Evolutionary conservation across 108 stramenopile species (phyloP).

Genomic region (Licmophora abbreviata): DNA sequence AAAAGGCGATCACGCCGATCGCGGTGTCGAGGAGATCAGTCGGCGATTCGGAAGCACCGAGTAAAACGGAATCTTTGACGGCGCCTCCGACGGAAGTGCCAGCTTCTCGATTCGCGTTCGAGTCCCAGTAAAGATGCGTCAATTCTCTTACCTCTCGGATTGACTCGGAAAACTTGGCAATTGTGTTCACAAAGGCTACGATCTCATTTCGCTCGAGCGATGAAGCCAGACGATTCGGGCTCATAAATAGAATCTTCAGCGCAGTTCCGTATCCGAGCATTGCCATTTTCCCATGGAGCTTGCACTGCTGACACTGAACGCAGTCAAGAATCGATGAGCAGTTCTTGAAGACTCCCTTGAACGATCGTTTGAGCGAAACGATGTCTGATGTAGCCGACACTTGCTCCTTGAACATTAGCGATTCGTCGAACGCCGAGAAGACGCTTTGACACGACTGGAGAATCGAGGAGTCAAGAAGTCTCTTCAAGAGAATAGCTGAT

Average conservation of each 20-base stretch:
- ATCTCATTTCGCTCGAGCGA: slow-evolving; percentile 77
- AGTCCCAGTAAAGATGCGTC: slow-evolving; percentile 67
- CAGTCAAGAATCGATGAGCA: slow-evolving; percentile 86
- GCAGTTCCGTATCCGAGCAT: slow-evolving; percentile 92
- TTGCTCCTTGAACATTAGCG: slow-evolving; percentile 73
- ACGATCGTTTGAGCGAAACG: slow-evolving; percentile 62
- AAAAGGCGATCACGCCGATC: slow-evolving; percentile 50
- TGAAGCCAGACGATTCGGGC: slow-evolving; percentile 26
- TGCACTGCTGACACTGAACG: slow-evolving; percentile 95
- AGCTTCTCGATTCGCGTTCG: slow-evolving; percentile 12
- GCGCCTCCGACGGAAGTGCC: no score
- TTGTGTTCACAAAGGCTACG: slow-evolving; percentile 83
- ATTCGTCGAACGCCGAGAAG: slow-evolving; percentile 92
- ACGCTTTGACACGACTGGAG: slow-evolving; percentile 65
- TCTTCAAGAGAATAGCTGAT: slow-evolving; percentile 51
- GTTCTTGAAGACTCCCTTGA: slow-evolving; percentile 92
- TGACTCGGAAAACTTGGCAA: slow-evolving; percentile 73
- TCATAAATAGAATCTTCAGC: slow-evolving; percentile 84
- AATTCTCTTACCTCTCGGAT: slow-evolving; percentile 70
- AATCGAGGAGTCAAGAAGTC: slow-evolving; percentile 77
- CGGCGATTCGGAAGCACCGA: background rate
- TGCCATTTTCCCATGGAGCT: slow-evolving; percentile 88
- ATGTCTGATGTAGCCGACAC: background rate
- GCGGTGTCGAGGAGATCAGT: slow-evolving; percentile 44
- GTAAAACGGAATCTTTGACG: no score